These are phyloP conservation scores for Ogataea nakhonphanomensis DNA, from an alignment of 805 yeast genomes.

Conservation along the genomic window DNA sequence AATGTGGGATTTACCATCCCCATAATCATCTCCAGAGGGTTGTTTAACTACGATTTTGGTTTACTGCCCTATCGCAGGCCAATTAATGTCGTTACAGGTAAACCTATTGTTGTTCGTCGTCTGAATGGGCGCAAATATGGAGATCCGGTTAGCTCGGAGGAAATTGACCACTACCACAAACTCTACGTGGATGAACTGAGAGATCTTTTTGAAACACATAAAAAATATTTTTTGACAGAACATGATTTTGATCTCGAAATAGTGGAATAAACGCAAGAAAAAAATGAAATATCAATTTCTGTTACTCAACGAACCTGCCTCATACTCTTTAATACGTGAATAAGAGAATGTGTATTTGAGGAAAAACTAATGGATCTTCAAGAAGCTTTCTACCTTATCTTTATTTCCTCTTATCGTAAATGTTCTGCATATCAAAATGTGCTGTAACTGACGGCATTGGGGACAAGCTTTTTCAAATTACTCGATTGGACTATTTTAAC, in stretches of 20 bases:
- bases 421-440: too few species aligned
- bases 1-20: constrained; percentile 84
- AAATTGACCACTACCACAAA: constrained; percentile 67
- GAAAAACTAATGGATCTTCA: too few species aligned
- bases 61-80: constrained; percentile 81
- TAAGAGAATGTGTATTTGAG: too few species aligned
- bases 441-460: too few species aligned
- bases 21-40: constrained; percentile 85
- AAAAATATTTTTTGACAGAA: constrained; percentile 45
- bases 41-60: constrained; percentile 91
- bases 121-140: constrained; percentile 23
- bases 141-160: constrained; percentile 36
- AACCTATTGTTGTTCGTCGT: constrained; percentile 45
- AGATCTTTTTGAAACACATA: constrained; percentile 64
- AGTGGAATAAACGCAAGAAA: constrained; percentile 33
- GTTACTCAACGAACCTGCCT: background rate
- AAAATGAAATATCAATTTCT: background rate
- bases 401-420: too few species aligned
- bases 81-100: constrained; percentile 71
- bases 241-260: constrained; percentile 47
- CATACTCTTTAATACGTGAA: background rate
- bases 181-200: constrained; percentile 63
- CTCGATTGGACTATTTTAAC: too few species aligned
- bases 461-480: too few species aligned
- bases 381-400: too few species aligned